These are phyloP conservation scores for Cladosporium sp. DNA, from an alignment of 2,329 filamentous ascomycete species.

Conservation along the genomic window DNA sequence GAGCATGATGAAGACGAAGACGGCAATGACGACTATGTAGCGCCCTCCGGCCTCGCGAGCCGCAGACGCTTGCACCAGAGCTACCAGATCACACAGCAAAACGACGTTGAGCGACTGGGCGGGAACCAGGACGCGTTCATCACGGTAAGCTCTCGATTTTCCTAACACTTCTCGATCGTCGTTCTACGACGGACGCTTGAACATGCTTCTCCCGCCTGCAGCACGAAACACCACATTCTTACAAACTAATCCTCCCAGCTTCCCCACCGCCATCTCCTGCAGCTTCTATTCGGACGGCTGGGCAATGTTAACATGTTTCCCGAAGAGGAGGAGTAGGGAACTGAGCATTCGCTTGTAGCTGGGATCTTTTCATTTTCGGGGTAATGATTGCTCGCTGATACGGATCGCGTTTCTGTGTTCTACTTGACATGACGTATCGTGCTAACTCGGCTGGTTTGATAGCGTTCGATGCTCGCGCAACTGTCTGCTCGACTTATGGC, in stretches of 20 bases:
- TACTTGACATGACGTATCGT: background rate
- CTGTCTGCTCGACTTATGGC: constrained; percentile 29
- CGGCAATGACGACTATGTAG: constrained; percentile 44
- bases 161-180: background rate
- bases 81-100: constrained; percentile 64
- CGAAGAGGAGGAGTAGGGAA: constrained; percentile 24
- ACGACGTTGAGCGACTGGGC: constrained; percentile 61
- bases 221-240: background rate
- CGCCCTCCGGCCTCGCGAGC: constrained; percentile 54
- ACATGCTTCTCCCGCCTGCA: background rate
- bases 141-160: constrained; percentile 42
- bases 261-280: constrained; percentile 32
- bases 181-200: background rate
- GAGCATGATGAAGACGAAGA: constrained; percentile 31
- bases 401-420: background rate
- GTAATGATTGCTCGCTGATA: background rate
- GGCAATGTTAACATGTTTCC: constrained; percentile 28
- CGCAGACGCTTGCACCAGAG: constrained; percentile 61
- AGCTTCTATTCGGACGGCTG: constrained; percentile 32
- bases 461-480: constrained; percentile 34
- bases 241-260: constrained; percentile 26
- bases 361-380: background rate
- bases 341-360: background rate
- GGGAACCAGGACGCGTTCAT: constrained; percentile 61
- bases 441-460: constrained; percentile 8